Conservation (phyloP, 2,329 filamentous ascomycete species). For the Lasiodiplodia sp. region DNA sequence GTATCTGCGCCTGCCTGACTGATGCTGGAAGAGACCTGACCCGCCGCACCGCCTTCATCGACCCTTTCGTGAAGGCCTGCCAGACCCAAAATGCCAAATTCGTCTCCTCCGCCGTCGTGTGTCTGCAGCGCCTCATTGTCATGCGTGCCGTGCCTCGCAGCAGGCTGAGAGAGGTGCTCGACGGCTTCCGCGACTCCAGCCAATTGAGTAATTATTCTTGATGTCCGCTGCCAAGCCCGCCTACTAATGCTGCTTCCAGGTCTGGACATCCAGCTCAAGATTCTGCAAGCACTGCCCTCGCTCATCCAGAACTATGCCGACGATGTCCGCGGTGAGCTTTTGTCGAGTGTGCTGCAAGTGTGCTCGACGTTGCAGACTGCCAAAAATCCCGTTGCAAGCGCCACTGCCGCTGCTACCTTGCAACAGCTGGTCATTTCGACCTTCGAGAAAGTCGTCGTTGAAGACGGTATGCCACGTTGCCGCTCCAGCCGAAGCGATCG, state of each 20-base stretch:
- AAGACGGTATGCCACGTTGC: slow-evolving; percentile 70
- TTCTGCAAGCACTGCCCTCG: slow-evolving; percentile 88
- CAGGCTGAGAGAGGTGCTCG: slow-evolving; percentile 83
- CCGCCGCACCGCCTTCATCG: slow-evolving; percentile 82
- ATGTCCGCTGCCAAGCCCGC: background rate
- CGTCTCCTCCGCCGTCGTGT: slow-evolving; percentile 84
- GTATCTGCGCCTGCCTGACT: slow-evolving; percentile 32
- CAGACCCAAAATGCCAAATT: slow-evolving; percentile 89
- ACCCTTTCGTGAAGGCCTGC: slow-evolving; percentile 93
- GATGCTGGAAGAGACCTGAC: slow-evolving; percentile 72
- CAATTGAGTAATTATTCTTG: slow-evolving; percentile 63
- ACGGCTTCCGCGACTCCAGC: slow-evolving; percentile 85
- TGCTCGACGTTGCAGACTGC: slow-evolving; percentile 90
- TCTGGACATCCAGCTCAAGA: slow-evolving; percentile 93
- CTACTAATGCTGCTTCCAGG: slow-evolving; percentile 46
- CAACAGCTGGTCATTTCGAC: slow-evolving; percentile 92
- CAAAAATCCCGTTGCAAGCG: slow-evolving; percentile 93
- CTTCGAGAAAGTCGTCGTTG: slow-evolving; percentile 86
- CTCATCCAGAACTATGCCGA: slow-evolving; percentile 88
- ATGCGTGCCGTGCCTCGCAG: slow-evolving; percentile 79
- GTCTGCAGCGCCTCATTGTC: slow-evolving; percentile 87
- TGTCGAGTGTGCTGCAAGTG: slow-evolving; percentile 85
- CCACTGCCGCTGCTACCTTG: slow-evolving; percentile 93
- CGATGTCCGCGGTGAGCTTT: slow-evolving; percentile 79
- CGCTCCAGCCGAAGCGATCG: background rate